Evolutionary conservation across 1,284 basidiomycete genomes (phyloP), one percentile per base, ranked within the genome.

Genomic region (Melanopsichium pennsylvanicum): DNA sequence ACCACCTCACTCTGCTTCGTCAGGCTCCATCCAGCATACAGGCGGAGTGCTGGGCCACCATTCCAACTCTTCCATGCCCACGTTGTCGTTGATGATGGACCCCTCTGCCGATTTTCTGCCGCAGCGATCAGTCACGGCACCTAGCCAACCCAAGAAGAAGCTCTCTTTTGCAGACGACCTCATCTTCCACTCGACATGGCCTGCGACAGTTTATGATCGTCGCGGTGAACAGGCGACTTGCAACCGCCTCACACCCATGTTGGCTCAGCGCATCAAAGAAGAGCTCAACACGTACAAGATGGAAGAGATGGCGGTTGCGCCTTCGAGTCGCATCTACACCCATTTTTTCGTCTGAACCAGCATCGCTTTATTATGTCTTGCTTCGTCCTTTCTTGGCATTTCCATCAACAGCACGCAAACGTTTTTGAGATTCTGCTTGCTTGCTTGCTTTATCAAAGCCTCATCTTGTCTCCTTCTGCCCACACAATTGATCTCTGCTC

Each of bases 251-350:
- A 98, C 95, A 45, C 95, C 95, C 38, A 88, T 90, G 61, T 84
- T 97, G 74, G 95, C 95, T 37, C 91, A 96, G 85, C 86, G 90
- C 68, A 97, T 97, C 83, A 97, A 97, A 85, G 92, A 94, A 83
- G 76, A 76, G 61, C 63, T 76, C 54, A 76, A 96, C 83, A 92
- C 91, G 61, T 96, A 90, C 84, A 96, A 96, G 86, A 92, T 96
- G 90, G 93, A 96, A 83, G 91, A 94, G 84, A 96, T 97, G 93
- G 91, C 93, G 79, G 92, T 97, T 60, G 93, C 96, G 19, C 67
- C 78, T 12, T 59, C 67, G 32, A 78, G 76, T 26, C 75, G 79
- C n/a, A 72, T 81, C 57, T 72, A 79, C 50, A 78, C 75, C 9
- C 75, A 78, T 67, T 78, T 78, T 42, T 78, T 78, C 47, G 75